Base-by-base conservation (phyloP, 345 rosid species). In the Theobroma cacao region DNA sequence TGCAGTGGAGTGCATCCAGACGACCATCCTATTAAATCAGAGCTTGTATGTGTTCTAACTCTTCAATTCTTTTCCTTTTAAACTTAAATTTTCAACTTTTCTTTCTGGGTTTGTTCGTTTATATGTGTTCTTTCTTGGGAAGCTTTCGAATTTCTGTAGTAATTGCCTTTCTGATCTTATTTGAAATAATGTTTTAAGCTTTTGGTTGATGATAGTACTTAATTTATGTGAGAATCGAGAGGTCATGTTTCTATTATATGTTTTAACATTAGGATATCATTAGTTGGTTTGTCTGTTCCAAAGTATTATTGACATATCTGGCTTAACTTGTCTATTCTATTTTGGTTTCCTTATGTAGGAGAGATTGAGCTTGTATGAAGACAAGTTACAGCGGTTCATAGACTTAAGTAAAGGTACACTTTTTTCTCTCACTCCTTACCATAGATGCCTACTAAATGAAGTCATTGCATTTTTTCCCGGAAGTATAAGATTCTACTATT, bases 1-100 rank as follows among this genome's bases (percentile, higher is more conserved):
- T 90, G 98, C 76, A 82, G 61, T 53, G 99, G 99, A 5, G 84
- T 88, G 66, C 81, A 91, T 79, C 98, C 92, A 52, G 92, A 90
- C 43, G 94, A 93, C 53, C 99, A 94, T 88, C 95, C 90, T 48
- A 86, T 92, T 1, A 93, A 94, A 85, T 87, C 96, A 14, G 98
- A 97, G 86, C 90, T 94, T 60, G 99, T 94, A 90, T 79, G 88
- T 83, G 5, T 75, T 66, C 73, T 65, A 40, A 9, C 62, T 40
- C 52, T 14, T 13, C 66, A 15, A 5, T 45, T 79, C 20, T 74
- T 45, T 14, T 30, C 50, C 30, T 79, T 75, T 56, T 26, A 15
- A 66, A 69, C 38, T 78, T 15, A 24, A 33, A 62, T 10, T 13
- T 40, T 55, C 20, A 7, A 5, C 12, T 74, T 55, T 53, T 18